Percentiles rank a stretch among this genome's conserved stretches.
Evolutionary conservation across 179 eudicot genomes (phyloP).

Genomic region (Dionaea muscipula): DNA sequence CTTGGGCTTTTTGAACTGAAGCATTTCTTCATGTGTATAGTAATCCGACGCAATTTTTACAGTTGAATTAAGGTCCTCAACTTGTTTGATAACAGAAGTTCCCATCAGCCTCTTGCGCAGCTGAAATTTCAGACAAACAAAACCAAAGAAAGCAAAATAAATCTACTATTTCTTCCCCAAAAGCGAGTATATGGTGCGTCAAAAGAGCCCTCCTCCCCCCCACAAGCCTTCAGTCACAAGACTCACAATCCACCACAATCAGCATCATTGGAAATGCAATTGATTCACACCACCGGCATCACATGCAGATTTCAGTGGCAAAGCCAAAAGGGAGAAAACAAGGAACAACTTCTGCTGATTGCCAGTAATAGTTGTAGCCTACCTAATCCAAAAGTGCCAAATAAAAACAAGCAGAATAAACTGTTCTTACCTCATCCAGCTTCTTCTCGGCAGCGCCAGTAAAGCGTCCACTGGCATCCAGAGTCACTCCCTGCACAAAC

Average conservation of each 20-base stretch:
- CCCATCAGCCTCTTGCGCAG: conserved; percentile 73
- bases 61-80: conserved; percentile 54
- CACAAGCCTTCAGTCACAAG: not conserved
- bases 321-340: too few relatives aligned
- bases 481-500: conserved; percentile 54
- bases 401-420: not conserved
- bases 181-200: too few relatives aligned
- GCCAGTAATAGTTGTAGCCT: too few relatives aligned
- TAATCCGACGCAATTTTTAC: conserved; percentile 56
- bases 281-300: too few relatives aligned
- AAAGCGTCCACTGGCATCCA: conserved; percentile 77
- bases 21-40: conserved; percentile 81
- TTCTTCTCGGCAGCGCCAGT: conserved; percentile 74
- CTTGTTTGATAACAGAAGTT: conserved; percentile 27
- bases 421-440: conserved; percentile 60
- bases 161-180: not conserved
- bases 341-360: too few relatives aligned
- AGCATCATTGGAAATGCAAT: not conserved
- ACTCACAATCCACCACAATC: not conserved
- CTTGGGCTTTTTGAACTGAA: conserved; percentile 82
- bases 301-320: too few relatives aligned
- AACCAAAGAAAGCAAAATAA: conserved; percentile 6
- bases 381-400: too few relatives aligned
- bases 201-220: too few relatives aligned
- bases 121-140: conserved; percentile 41